Evolutionary conservation across 352 stramenopile genomes (phyloP).

Genomic region (Saprolegnia diclina): DNA sequence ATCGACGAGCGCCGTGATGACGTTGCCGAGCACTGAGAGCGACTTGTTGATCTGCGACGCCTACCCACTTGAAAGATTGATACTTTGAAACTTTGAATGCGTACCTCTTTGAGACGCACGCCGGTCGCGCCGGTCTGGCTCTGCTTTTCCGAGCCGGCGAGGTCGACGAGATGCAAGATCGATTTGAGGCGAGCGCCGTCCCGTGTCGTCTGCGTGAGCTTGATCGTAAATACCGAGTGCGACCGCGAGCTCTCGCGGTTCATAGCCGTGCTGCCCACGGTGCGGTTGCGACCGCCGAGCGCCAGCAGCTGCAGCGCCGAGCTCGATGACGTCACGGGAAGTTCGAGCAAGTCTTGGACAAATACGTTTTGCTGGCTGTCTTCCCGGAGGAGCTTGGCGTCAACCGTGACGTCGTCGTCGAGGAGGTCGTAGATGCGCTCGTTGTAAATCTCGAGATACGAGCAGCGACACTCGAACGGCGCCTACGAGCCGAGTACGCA

Average conservation of each 20-base stretch:
- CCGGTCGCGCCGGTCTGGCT: conserved; percentile 67
- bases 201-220: conserved; percentile 79
- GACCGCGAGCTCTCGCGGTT: conserved; percentile 94
- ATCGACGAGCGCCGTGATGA: conserved; percentile 85
- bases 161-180: conserved; percentile 82
- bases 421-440: conserved; percentile 85
- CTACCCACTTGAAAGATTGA: conserved; percentile 10
- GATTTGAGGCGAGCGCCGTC: conserved; percentile 55
- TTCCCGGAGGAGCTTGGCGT: conserved; percentile 70
- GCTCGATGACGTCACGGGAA: conserved; percentile 49
- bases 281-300: conserved; percentile 79
- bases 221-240: conserved; percentile 96
- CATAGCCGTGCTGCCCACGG: conserved; percentile 95
- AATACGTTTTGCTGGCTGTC: conserved; percentile 69
- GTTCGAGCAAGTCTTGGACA: conserved; percentile 68
- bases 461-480: conserved; percentile 46
- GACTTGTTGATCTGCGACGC: conserved; percentile 88
- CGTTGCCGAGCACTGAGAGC: conserved; percentile 79
- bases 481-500: conserved; percentile 58
- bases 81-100: not conserved
- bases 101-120: conserved; percentile 78
- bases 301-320: conserved; percentile 70
- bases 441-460: conserved; percentile 89
- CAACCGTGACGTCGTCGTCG: conserved; percentile 45
- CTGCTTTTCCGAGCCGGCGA: conserved; percentile 84